Base-by-base conservation (phyloP, 768 basidiomycete genomes). In the Tubosaeta sp. region DNA sequence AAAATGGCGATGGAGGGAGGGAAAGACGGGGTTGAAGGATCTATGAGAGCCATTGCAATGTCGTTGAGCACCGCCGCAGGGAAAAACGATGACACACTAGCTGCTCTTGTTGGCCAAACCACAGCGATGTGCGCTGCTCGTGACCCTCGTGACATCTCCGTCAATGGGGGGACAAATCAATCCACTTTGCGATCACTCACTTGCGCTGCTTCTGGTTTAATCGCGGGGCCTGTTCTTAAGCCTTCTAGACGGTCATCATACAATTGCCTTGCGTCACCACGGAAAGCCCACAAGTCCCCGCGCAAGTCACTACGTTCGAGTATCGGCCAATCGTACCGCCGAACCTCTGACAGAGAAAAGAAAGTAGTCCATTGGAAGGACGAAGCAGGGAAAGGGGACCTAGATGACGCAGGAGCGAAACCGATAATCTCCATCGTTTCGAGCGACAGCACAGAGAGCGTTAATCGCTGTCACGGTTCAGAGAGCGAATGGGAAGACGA, bases 401-500 rank as follows among this genome's bases (percentile, higher is more conserved):
- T 92, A 41, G 86, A 89, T 56, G 89, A 91, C 59, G 76, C 46
- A 70, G 80, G 53, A 56, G 67, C 51, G 69, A 71, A 49, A 47
- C 58, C 58, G 1, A 48, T 46, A 21, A 46, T 63, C 16, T 57
- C 59, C 21, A 65, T 72, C 32, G 68, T 73, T 34, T 57, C 73
- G 13, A 67, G 65, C 16, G 72, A 82, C 51, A 75, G 61, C 29
- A 40, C 57, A 32, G 66, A 66, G 35, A 67, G 66, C 39, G 57
- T 69, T 43, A 53, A 54, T 31, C 69, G 65, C 30, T 57, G 59
- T 40, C 62, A 69, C 31, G 77, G 82, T 6, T 89, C 87, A 6
- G 89, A 91, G 59, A 90, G 86, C 65, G 90, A 93, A 50, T 92
- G 90, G 90, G 90, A 92, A 68, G 89, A 92, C 62, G 89, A 91